phyloP scores from a whole-genome alignment of 148 eudicot species.

The Camellia sinensis region DNA sequence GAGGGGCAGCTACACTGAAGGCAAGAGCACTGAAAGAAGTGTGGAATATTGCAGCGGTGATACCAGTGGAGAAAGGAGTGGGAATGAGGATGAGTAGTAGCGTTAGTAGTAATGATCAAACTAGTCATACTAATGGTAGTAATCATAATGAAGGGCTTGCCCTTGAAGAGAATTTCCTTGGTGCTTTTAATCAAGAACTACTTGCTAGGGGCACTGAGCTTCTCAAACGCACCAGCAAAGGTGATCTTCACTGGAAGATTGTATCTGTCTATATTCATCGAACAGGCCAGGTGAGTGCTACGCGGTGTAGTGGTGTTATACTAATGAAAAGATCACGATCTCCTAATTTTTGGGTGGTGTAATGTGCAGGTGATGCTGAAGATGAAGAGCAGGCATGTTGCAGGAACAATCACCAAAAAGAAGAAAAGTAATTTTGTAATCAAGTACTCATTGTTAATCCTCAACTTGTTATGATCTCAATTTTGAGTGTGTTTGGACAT shows the following conservation, averaged over 20 bases:
- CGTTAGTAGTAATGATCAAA: slow-evolving; percentile 15
- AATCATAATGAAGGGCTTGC: slow-evolving; percentile 29
- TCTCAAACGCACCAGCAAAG: slow-evolving; percentile 86
- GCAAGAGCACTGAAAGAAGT: slow-evolving; percentile 87
- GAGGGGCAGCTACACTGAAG: slow-evolving; percentile 88
- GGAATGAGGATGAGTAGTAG: slow-evolving; percentile 24
- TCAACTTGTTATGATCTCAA: too few species aligned
- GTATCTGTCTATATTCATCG: slow-evolving; percentile 79
- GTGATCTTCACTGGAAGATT: slow-evolving; percentile 90
- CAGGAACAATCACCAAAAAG: slow-evolving; percentile 69
- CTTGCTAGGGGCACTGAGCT: slow-evolving; percentile 81
- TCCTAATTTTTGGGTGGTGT: not conserved
- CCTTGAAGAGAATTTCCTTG: slow-evolving; percentile 55
- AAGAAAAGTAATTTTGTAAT: slow-evolving; percentile 53
- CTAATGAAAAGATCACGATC: not conserved
- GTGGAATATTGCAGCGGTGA: slow-evolving; percentile 68
- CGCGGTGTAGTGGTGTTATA: too few species aligned
- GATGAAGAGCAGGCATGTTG: slow-evolving; percentile 87
- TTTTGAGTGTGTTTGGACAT: too few species aligned
- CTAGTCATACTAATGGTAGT: slow-evolving; percentile 11
- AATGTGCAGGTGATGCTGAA: slow-evolving; percentile 70
- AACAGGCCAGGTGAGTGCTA: slow-evolving; percentile 45
- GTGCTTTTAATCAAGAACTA: slow-evolving; percentile 60
- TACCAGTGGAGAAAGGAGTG: slow-evolving; percentile 57
- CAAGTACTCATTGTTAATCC: too few species aligned